Evolutionary conservation across 495 filamentous ascomycete genomes (phyloP).

Genomic region (Viridothelium virens): DNA sequence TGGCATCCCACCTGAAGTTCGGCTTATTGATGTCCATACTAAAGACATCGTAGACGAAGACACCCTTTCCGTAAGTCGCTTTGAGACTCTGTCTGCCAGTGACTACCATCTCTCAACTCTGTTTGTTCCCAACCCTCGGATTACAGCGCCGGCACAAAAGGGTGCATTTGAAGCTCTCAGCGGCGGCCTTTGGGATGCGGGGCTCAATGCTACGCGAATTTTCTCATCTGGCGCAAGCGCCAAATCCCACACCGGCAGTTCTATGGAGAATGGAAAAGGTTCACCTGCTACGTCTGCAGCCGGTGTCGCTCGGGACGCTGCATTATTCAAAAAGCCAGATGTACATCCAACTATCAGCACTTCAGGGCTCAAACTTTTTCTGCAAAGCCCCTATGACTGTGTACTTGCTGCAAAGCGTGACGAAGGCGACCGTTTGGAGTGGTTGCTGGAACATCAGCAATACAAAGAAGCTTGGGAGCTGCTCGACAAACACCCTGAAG

Average conservation of each 20-base stretch:
- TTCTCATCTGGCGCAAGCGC: slow-evolving; percentile 85
- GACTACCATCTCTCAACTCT: slow-evolving; percentile 88
- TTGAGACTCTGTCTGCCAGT: slow-evolving; percentile 73
- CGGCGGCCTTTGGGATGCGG: slow-evolving; percentile 65
- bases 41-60: slow-evolving; percentile 71
- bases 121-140: slow-evolving; percentile 58
- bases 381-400: slow-evolving; percentile 94
- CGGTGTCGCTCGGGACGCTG: slow-evolving; percentile 35
- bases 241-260: slow-evolving; percentile 57
- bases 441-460: slow-evolving; percentile 68
- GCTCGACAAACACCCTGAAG: slow-evolving; percentile 75
- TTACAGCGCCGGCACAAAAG: slow-evolving; percentile 51
- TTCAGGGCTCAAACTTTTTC: slow-evolving; percentile 82
- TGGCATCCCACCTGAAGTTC: slow-evolving; percentile 76
- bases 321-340: slow-evolving; percentile 22
- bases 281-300: slow-evolving; percentile 21
- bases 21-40: slow-evolving; percentile 78
- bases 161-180: slow-evolving; percentile 63
- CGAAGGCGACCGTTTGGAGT: slow-evolving; percentile 70
- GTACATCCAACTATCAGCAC: slow-evolving; percentile 37
- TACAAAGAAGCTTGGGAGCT: slow-evolving; percentile 85
- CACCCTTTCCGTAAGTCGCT: slow-evolving; percentile 72
- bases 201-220: slow-evolving; percentile 71
- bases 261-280: slow-evolving; percentile 32
- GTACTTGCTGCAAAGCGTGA: slow-evolving; percentile 80